Conservation (phyloP, 2,329 filamentous ascomycete species). For the Didymella arachidicola region DNA sequence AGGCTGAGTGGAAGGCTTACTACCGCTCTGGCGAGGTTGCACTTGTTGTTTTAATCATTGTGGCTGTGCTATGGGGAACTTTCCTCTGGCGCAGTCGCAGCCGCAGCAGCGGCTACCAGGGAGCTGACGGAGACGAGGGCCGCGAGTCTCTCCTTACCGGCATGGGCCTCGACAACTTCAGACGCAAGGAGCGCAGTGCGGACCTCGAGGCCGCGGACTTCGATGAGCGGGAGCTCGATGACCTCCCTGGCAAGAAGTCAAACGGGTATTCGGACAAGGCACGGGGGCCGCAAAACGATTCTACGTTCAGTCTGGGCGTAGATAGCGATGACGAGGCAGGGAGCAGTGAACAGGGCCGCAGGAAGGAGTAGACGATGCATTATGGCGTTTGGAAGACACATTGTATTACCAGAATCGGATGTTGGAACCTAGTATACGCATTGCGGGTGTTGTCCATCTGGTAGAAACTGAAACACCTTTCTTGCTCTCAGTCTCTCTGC, state of each 20-base stretch:
- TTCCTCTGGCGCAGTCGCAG: slow-evolving; percentile 65
- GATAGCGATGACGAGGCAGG: slow-evolving; percentile 52
- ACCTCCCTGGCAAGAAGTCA: slow-evolving; percentile 52
- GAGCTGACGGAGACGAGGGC: slow-evolving; percentile 54
- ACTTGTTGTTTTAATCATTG: slow-evolving; percentile 79
- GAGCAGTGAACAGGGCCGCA: slow-evolving; percentile 43
- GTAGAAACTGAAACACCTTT: slow-evolving; percentile 3
- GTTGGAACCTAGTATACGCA: slow-evolving; percentile 22
- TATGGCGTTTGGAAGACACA: background rate
- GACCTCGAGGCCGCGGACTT: slow-evolving; percentile 70
- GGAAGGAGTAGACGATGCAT: slow-evolving; percentile 34
- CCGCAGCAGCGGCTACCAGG: slow-evolving; percentile 53
- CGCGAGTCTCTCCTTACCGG: slow-evolving; percentile 54
- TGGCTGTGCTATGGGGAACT: slow-evolving; percentile 77
- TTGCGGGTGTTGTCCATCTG: slow-evolving; percentile 22
- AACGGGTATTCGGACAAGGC: slow-evolving; percentile 44
- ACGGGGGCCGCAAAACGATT: slow-evolving; percentile 46
- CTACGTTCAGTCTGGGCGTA: slow-evolving; percentile 59
- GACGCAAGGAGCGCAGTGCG: slow-evolving; percentile 49
- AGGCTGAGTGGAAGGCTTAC: slow-evolving; percentile 89
- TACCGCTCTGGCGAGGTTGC: slow-evolving; percentile 86
- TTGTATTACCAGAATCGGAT: slow-evolving; percentile 6
- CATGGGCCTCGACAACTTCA: slow-evolving; percentile 59
- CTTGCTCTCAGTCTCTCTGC: no score
- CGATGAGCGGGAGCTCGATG: slow-evolving; percentile 68